Percentiles rank a stretch among this genome's conserved stretches.
Evolutionary conservation across 805 yeast species (phyloP).

Genomic region (Wickerhamiella parazyma): DNA sequence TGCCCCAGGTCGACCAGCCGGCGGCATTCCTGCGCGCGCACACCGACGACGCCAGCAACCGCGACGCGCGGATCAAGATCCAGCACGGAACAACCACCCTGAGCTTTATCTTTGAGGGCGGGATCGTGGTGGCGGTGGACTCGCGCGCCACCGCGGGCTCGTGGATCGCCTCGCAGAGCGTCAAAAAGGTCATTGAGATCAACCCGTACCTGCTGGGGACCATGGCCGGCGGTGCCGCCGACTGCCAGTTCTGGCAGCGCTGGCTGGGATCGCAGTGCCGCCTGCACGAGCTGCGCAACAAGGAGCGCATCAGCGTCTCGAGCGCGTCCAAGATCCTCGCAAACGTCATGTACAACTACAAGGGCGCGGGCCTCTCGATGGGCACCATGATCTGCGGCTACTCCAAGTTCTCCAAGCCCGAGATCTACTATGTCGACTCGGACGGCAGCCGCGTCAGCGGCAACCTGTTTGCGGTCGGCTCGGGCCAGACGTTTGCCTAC

Average conservation of each 20-base stretch:
- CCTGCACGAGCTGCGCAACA: slow-evolving; percentile 84
- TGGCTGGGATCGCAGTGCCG: slow-evolving; percentile 97
- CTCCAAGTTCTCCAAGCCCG: slow-evolving; percentile 89
- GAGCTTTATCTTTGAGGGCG: slow-evolving; percentile 92
- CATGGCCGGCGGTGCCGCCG: slow-evolving; percentile 99
- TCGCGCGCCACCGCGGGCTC: slow-evolving; percentile 96
- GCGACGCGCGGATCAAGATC: slow-evolving; percentile 88
- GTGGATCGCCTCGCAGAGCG: slow-evolving; percentile 97
- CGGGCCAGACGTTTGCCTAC: slow-evolving; percentile 98
- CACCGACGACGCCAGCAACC: slow-evolving; percentile 86
- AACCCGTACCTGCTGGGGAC: slow-evolving; percentile 92
- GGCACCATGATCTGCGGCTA: slow-evolving; percentile 99
- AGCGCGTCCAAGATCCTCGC: slow-evolving; percentile 91
- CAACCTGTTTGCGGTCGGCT: slow-evolving; percentile 91
- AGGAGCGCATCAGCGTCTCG: slow-evolving; percentile 88
- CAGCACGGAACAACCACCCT: slow-evolving; percentile 99
- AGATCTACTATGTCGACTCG: slow-evolving; percentile 89
- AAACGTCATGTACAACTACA: slow-evolving; percentile 81
- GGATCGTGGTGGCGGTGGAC: slow-evolving; percentile 90
- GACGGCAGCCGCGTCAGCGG: slow-evolving; percentile 95
- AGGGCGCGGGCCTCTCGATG: slow-evolving; percentile 98
- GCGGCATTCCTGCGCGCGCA: slow-evolving; percentile 93
- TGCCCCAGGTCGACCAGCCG: slow-evolving; percentile 82
- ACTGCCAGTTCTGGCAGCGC: slow-evolving; percentile 98
- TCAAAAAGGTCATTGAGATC: slow-evolving; percentile 91